Evolutionary conservation across 2,329 filamentous ascomycete species (phyloP).

Genomic region (Aspergillus ochraceus): DNA sequence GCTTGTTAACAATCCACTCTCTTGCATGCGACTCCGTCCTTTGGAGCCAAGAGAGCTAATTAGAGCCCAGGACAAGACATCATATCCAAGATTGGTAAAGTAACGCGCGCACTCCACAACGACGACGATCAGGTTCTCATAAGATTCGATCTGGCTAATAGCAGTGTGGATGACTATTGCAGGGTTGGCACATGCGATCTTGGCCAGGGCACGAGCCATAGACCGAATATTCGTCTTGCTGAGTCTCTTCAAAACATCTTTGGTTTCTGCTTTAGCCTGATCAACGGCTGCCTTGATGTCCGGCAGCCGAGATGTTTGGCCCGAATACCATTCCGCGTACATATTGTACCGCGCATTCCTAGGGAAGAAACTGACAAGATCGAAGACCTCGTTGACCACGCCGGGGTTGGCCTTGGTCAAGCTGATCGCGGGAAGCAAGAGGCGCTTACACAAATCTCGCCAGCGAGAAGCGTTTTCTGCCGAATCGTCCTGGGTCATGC

Average conservation of each 20-base stretch:
- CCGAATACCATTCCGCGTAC: constrained; percentile 90
- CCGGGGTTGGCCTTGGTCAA: constrained; percentile 82
- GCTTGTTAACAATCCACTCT: constrained; percentile 74
- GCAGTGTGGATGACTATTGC: constrained; percentile 89
- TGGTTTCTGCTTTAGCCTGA: constrained; percentile 73
- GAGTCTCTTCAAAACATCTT: constrained; percentile 82
- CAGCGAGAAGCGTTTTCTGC: constrained; percentile 72
- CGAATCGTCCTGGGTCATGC: constrained; percentile 68
- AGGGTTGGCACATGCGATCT: constrained; percentile 87
- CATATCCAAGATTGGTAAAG: constrained; percentile 88
- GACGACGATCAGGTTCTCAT: constrained; percentile 90
- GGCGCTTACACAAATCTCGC: constrained; percentile 77
- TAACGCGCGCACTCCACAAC: constrained; percentile 94
- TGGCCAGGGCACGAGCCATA: constrained; percentile 86
- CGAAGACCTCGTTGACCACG: constrained; percentile 82
- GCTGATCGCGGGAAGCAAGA: constrained; percentile 86
- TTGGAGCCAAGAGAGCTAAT: constrained; percentile 68
- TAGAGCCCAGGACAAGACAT: constrained; percentile 89
- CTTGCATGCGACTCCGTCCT: constrained; percentile 59
- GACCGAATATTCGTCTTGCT: constrained; percentile 81
- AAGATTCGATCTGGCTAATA: constrained; percentile 86
- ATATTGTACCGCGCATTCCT: constrained; percentile 77
- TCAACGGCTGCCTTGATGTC: constrained; percentile 79
- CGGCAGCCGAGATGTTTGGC: constrained; percentile 71
- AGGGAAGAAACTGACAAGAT: constrained; percentile 76